Evolutionary conservation across 2,329 filamentous ascomycete genomes (phyloP).

Genomic region (Alternaria sp.): DNA sequence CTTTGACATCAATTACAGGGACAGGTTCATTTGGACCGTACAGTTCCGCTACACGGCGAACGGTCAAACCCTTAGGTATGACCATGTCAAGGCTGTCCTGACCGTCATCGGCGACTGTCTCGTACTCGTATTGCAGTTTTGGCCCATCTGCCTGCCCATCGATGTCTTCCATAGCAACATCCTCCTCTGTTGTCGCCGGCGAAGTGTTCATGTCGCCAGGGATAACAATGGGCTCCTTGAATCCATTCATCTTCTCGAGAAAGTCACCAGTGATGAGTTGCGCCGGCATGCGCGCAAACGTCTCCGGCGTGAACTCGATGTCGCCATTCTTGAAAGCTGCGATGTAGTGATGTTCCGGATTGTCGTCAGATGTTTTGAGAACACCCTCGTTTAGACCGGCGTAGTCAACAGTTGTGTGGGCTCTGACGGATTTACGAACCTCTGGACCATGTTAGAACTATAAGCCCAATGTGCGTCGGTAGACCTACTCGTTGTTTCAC

Average conservation of each 20-base stretch:
- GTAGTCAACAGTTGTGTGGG: slow-evolving; percentile 72
- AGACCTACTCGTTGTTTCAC: slow-evolving; percentile 66
- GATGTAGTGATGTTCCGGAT: slow-evolving; percentile 72
- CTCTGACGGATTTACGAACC: slow-evolving; percentile 71
- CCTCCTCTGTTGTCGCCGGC: slow-evolving; percentile 7
- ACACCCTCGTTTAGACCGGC: slow-evolving; percentile 72
- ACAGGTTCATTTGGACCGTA: slow-evolving; percentile 69
- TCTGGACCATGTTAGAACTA: slow-evolving; percentile 47
- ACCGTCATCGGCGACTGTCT: slow-evolving; percentile 64
- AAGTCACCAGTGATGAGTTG: slow-evolving; percentile 70
- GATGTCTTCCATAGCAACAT: slow-evolving; percentile 26
- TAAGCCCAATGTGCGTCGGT: slow-evolving; percentile 33
- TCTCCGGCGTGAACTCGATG: slow-evolving; percentile 67
- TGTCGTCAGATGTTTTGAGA: slow-evolving; percentile 70
- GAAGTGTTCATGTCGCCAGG: slow-evolving; percentile 68
- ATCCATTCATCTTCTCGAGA: slow-evolving; percentile 69
- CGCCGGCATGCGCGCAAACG: slow-evolving; percentile 69
- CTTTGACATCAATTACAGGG: slow-evolving; percentile 75
- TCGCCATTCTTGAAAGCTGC: slow-evolving; percentile 71
- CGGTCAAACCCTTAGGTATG: slow-evolving; percentile 69
- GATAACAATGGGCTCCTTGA: slow-evolving; percentile 72
- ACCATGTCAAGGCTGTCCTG: slow-evolving; percentile 74
- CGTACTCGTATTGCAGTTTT: slow-evolving; percentile 55
- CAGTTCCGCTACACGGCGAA: slow-evolving; percentile 69
- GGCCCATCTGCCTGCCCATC: slow-evolving; percentile 24